Conservation (phyloP, 208 protist genomes). For the Endotrypanum monterogeii region DNA sequence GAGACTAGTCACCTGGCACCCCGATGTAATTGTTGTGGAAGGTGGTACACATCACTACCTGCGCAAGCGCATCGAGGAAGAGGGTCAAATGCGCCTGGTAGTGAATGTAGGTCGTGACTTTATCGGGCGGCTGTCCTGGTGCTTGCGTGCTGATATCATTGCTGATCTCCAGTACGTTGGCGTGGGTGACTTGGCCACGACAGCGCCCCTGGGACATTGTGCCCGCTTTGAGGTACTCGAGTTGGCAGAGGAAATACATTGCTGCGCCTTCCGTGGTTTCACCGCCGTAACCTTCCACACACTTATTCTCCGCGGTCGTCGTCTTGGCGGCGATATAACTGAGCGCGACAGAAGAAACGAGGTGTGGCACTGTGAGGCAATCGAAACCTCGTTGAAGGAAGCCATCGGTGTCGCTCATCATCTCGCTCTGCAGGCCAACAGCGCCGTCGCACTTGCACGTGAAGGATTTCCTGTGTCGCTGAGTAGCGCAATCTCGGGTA, state of each 20-base stretch:
- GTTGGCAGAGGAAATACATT: constrained; percentile 32
- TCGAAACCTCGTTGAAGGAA: constrained; percentile 23
- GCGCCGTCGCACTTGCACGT: constrained; percentile 6
- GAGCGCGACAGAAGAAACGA: background rate
- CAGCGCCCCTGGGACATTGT: constrained; percentile 48
- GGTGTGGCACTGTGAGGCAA: constrained; percentile 7
- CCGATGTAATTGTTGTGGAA: constrained; percentile 75
- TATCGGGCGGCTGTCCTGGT: constrained; percentile 45
- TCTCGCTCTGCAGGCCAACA: constrained; percentile 24
- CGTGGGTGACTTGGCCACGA: constrained; percentile 37
- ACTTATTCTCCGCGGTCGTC: constrained; percentile 23
- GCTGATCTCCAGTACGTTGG: constrained; percentile 67
- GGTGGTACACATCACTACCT: constrained; percentile 83
- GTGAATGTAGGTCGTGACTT: constrained; percentile 49
- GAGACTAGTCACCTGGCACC: constrained; percentile 60
- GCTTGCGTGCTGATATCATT: constrained; percentile 55
- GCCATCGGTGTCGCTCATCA: constrained; percentile 29
- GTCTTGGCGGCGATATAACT: background rate
- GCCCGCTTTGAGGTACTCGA: constrained; percentile 42
- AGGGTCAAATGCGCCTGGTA: constrained; percentile 53
- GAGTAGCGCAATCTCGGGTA: background rate
- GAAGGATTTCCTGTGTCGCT: background rate
- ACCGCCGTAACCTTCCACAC: constrained; percentile 21
- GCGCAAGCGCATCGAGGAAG: constrained; percentile 44
- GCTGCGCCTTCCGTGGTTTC: constrained; percentile 31